Conservation (phyloP, 768 basidiomycete species). For the Macrolepiota dolichaula region DNA sequence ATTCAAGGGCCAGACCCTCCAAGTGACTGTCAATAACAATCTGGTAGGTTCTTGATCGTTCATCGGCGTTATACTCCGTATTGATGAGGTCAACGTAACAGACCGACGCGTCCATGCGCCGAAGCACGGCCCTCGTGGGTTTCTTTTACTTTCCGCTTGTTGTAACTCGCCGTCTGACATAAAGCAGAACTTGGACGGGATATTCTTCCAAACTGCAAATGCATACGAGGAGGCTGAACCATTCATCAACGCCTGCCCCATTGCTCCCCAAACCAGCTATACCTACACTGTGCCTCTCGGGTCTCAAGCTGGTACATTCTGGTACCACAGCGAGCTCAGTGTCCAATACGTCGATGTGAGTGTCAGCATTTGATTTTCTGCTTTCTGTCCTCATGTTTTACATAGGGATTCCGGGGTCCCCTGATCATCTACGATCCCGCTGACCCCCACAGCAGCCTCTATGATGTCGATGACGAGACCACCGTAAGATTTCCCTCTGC, state of each 20-base stretch:
- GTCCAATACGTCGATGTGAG: conserved; percentile 10
- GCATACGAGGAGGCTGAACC: conserved; percentile 10
- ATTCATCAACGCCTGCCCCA: conserved; percentile 55
- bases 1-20: conserved; percentile 19
- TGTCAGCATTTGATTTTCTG: not conserved
- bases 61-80: conserved; percentile 24
- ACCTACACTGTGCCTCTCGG: no score
- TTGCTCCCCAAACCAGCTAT: conserved; percentile 36
- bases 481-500: not conserved
- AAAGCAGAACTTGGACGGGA: conserved; percentile 41
- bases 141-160: not conserved
- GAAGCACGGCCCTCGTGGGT: conserved; percentile 13
- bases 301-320: conserved; percentile 23
- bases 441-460: conserved; percentile 19
- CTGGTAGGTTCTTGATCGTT: not conserved
- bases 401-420: conserved; percentile 39
- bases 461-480: conserved; percentile 12
- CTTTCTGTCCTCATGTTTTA: not conserved
- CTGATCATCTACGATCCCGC: no score
- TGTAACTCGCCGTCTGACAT: not conserved
- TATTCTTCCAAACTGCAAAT: conserved; percentile 17
- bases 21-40: not conserved
- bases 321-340: conserved; percentile 19
- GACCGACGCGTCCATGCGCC: conserved; percentile 45
- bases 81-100: conserved; percentile 17